phyloP scores from a whole-genome alignment of 78 protist species.

The Chrysochromulina parva region DNA sequence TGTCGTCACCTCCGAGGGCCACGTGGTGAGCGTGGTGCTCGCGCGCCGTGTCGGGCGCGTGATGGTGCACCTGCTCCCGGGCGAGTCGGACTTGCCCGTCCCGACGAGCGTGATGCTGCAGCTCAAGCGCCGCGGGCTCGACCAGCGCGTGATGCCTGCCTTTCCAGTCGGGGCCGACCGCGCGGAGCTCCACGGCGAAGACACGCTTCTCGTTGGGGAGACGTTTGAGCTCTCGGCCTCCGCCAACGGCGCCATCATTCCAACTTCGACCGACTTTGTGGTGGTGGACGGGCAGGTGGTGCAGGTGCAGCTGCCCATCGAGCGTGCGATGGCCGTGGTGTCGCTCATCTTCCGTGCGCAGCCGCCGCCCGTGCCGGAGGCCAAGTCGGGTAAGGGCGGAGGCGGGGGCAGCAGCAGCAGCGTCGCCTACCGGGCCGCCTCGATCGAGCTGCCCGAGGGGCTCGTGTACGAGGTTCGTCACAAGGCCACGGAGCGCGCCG shows the following conservation, averaged over 20 bases:
- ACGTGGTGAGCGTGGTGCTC: neutral
- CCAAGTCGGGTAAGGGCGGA: no score
- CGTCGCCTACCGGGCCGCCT: no score
- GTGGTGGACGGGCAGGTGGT: neutral
- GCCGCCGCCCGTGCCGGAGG: neutral
- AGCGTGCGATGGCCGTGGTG: neutral
- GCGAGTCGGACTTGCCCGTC: neutral
- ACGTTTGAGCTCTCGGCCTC: neutral
- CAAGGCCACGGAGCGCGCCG: neutral
- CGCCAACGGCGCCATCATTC: neutral
- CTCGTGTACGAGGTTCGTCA: neutral
- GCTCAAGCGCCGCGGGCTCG: neutral
- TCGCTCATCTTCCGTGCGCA: neutral
- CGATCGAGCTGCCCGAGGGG: neutral
- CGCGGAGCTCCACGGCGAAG: neutral
- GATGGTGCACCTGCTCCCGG: neutral
- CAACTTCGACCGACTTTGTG: neutral
- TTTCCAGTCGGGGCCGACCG: neutral
- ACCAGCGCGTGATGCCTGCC: neutral
- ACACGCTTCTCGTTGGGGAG: neutral
- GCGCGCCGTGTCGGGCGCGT: neutral
- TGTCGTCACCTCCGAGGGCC: neutral
- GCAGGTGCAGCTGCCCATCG: neutral
- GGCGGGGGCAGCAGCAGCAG: no score
- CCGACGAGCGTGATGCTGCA: neutral